These are phyloP conservation scores for Neocallimastix lanati DNA, from an alignment of 192 early-diverging fungal genomes.

Conservation along the genomic window DNA sequence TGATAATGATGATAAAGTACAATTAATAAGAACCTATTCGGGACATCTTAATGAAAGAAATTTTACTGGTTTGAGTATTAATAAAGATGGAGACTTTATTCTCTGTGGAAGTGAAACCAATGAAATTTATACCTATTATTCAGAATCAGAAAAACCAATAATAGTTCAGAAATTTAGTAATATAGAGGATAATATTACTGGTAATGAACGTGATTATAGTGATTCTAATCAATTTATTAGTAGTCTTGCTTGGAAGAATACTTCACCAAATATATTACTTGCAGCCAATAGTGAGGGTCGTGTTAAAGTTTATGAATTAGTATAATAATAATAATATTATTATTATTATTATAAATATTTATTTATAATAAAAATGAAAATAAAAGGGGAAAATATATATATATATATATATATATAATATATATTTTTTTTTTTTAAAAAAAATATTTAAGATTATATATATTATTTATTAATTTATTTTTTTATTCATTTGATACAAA, in stretches of 20 bases:
- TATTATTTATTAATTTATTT: too few species aligned
- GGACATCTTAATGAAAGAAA: constrained; percentile 90
- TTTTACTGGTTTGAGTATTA: constrained; percentile 81
- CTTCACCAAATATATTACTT: constrained; percentile 48
- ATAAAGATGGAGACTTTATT: constrained; percentile 56
- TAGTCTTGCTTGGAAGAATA: constrained; percentile 76
- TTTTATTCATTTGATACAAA: too few species aligned
- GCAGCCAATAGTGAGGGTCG: constrained; percentile 81
- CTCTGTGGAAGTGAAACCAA: constrained; percentile 88
- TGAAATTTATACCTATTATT: constrained; percentile 69
- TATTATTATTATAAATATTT: too few species aligned
- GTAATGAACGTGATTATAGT: constrained; percentile 23
- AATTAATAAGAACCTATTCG: constrained; percentile 41
- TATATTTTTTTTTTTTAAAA: too few species aligned
- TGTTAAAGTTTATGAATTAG: constrained; percentile 64
- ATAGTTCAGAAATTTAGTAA: constrained; percentile 60
- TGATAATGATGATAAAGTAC: constrained; percentile 10
- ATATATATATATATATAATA: too few species aligned
- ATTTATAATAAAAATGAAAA: too few species aligned
- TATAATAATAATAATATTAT: constrained; percentile 15
- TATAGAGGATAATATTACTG: constrained; percentile 34
- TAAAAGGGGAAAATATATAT: too few species aligned
- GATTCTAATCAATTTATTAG: constrained; percentile 68
- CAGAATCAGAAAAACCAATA: constrained; percentile 49
- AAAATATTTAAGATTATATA: too few species aligned